Conservation (phyloP, 768 basidiomycete genomes). For the Suillus lakei region DNA sequence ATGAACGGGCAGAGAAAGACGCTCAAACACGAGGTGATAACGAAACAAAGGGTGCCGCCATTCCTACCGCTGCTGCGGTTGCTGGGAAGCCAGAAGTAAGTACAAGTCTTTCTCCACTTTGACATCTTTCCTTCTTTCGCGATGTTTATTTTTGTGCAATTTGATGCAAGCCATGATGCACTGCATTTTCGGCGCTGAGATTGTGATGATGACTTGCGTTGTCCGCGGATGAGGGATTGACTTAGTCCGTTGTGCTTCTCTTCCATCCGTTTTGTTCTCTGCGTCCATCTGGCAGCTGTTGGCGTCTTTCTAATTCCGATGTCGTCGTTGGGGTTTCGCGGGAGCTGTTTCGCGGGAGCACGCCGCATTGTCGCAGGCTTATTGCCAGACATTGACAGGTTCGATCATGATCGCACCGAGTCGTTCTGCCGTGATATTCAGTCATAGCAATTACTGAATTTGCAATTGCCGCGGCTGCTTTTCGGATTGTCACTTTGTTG, state of each 20-base stretch:
- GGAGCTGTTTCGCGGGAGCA: not conserved
- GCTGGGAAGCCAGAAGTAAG: slow-evolving; percentile 9
- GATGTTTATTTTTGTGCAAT: not conserved
- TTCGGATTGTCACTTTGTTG: no score
- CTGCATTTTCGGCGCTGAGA: not conserved
- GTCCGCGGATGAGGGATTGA: not conserved
- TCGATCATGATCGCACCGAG: not conserved
- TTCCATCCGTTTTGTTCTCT: not conserved
- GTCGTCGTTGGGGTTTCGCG: not conserved
- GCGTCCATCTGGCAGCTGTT: not conserved
- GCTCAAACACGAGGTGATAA: slow-evolving; percentile 11
- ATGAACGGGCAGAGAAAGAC: slow-evolving; percentile 40
- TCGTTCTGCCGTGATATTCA: not conserved
- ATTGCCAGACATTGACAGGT: not conserved
- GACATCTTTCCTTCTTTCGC: no score
- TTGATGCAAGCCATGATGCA: not conserved
- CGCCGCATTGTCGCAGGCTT: not conserved
- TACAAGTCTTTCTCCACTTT: not conserved
- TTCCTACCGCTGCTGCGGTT: slow-evolving; percentile 6
- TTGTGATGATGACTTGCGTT: not conserved
- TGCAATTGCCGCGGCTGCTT: not conserved
- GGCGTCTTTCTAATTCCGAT: not conserved
- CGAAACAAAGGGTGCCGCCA: slow-evolving; percentile 16
- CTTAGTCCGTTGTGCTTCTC: not conserved
- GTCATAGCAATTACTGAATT: not conserved